Percentiles rank a stretch among this genome's conserved stretches.
These are phyloP conservation scores for Lentinula raphanica DNA, from an alignment of 768 basidiomycete genomes.

Conservation along the genomic window DNA sequence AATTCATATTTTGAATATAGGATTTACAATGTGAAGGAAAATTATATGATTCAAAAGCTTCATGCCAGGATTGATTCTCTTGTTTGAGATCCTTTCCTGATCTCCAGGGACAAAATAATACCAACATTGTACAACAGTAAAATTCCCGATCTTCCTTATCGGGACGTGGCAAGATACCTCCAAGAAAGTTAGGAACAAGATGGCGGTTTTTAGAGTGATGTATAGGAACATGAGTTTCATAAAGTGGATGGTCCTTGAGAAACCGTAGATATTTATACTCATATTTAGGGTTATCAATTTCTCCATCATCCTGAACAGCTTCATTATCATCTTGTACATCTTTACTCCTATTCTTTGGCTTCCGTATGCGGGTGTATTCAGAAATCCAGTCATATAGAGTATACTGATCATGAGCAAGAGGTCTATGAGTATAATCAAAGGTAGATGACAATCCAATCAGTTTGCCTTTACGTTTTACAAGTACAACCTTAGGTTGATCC, in stretches of 20 bases:
- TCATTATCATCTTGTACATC: background rate
- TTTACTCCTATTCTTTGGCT: background rate
- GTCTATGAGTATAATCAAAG: constrained; percentile 25
- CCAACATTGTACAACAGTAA: constrained; percentile 27
- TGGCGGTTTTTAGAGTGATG: background rate
- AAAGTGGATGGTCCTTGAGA: constrained; percentile 18
- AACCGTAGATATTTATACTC: constrained; percentile 8
- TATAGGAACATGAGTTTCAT: constrained; percentile 17
- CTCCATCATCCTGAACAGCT: background rate
- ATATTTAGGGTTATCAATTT: background rate
- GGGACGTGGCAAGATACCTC: constrained; percentile 18
- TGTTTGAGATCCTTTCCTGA: constrained; percentile 15
- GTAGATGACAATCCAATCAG: constrained; percentile 20
- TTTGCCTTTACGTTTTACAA: constrained; percentile 12
- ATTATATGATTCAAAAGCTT: constrained; percentile 12
- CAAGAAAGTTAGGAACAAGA: constrained; percentile 24
- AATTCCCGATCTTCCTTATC: constrained; percentile 26
- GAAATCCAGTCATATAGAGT: constrained; percentile 10
- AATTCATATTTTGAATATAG: constrained; percentile 25
- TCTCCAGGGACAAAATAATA: constrained; percentile 25
- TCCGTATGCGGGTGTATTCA: background rate
- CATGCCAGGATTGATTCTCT: constrained; percentile 16
- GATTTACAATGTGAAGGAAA: constrained; percentile 9
- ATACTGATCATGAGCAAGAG: constrained; percentile 4
- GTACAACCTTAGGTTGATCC: constrained; percentile 17